Evolutionary conservation across 768 basidiomycete species (phyloP), one percentile per base, ranked within the genome.

Genomic region (Asterophora lycoperdoides): DNA sequence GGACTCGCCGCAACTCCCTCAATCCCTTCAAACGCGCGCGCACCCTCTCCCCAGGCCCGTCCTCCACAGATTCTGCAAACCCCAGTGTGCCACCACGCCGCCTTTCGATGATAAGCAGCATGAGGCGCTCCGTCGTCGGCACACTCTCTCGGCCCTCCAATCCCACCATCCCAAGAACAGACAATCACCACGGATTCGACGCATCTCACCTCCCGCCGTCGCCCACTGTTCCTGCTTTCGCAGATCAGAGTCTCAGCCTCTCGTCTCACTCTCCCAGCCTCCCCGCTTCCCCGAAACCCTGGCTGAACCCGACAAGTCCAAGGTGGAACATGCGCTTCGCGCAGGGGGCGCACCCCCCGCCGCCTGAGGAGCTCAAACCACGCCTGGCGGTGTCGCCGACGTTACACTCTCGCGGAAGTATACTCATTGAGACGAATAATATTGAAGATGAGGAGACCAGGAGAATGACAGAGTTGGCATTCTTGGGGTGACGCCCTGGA

Each of bases 391-490:
- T 84, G 15, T 68, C 70, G 46, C 81, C 84, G 30, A 80, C 75
- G 39, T 75, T 86, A 48, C 79, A 89, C 58, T 80, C 67, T 52
- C 61, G 68, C 14, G 83, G 75, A 39, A 80, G 72, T 47, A 86
- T 89, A 44, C 42, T 80, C 51, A 43, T 70, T 29, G 73, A 81
- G 66, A 67, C 77, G 46, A 72, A 58, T 41, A 66, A 63, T 34
- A 86, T 89, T 34, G 69, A 77, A 60, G 84, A 89, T 52, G 82
- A 79, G 9, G 86, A 89, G 70, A 75, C 72, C 53, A 69, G 85
- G 64, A 68, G 84, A 63, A 67, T 87, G 71, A 80, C 81, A 37
- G 86, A 89, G 68, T 61, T 86, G 58, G 85, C 85, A 46, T 89
- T 88, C 60, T 65, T 85, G 60, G 67, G 62, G 48, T 73, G 60